Evolutionary conservation across 192 early-diverging fungal species (phyloP).

Genomic region (Backusella macrospora): DNA sequence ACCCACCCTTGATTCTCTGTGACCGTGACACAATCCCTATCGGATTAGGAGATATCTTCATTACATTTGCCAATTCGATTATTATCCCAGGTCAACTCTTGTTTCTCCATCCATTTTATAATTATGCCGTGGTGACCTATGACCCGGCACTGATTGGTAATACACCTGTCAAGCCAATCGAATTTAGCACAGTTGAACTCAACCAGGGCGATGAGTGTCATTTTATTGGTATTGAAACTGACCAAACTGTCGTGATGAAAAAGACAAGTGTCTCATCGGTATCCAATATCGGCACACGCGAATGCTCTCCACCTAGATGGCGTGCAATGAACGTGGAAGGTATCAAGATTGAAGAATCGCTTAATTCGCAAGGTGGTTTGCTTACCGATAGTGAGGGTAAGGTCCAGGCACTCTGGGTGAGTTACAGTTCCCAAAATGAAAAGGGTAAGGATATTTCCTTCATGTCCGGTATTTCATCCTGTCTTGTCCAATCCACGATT

Average conservation of each 20-base stretch:
- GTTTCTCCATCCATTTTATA: conserved; percentile 87
- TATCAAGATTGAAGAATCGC: conserved; percentile 70
- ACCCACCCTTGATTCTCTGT: conserved; percentile 80
- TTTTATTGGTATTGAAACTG: conserved; percentile 57
- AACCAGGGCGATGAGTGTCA: conserved; percentile 65
- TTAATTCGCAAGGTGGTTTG: conserved; percentile 68
- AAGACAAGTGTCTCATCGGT: conserved; percentile 63
- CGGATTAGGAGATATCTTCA: conserved; percentile 73
- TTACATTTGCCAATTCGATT: conserved; percentile 88
- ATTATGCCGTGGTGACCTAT: conserved; percentile 84
- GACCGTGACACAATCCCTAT: conserved; percentile 84
- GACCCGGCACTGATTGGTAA: conserved; percentile 73
- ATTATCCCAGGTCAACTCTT: conserved; percentile 84
- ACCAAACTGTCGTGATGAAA: conserved; percentile 59
- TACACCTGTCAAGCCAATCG: conserved; percentile 68
- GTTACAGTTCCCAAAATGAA: conserved; percentile 72
- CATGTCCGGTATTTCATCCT: conserved; percentile 60
- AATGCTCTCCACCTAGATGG: conserved; percentile 71
- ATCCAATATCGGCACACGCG: conserved; percentile 66
- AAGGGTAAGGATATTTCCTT: conserved; percentile 65
- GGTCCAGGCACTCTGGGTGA: conserved; percentile 68
- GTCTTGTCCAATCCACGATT: conserved; percentile 53
- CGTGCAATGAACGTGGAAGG: conserved; percentile 60
- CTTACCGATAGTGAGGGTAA: conserved; percentile 59
- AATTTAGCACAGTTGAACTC: conserved; percentile 59